Conservation (phyloP, 768 basidiomycete species). For the Russula dissimulans region DNA sequence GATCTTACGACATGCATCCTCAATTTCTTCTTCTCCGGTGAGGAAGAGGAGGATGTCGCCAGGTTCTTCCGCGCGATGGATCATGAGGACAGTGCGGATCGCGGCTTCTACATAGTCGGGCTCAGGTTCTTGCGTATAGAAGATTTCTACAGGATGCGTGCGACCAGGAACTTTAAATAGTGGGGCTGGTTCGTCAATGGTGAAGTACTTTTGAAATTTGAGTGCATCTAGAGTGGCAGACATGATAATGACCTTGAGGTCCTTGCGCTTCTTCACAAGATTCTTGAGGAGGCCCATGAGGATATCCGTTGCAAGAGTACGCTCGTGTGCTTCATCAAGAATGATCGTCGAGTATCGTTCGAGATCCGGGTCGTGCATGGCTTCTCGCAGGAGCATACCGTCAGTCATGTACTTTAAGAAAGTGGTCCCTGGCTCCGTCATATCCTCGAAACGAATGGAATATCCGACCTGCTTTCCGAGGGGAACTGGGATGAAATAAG, state of each 20-base stretch:
- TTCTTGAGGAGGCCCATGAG: constrained; percentile 93
- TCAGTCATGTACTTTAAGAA: constrained; percentile 99
- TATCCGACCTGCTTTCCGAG: constrained; percentile 96
- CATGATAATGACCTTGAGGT: constrained; percentile 98
- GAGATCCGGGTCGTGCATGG: constrained; percentile 91
- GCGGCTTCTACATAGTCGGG: constrained; percentile 96
- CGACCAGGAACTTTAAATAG: constrained; percentile 88
- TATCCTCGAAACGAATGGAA: constrained; percentile 96
- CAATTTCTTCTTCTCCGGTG: constrained; percentile 98
- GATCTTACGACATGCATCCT: constrained; percentile 91
- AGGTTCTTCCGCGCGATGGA: constrained; percentile 88
- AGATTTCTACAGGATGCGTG: constrained; percentile 93
- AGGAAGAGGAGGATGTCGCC: constrained; percentile 93
- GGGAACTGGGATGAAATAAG: constrained; percentile 44
- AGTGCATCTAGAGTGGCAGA: constrained; percentile 93
- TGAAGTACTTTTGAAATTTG: constrained; percentile 96
- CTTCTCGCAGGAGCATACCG: constrained; percentile 97
- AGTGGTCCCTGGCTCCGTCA: constrained; percentile 82
- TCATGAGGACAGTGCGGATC: constrained; percentile 93
- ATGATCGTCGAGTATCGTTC: constrained; percentile 94
- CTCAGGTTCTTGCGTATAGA: constrained; percentile 88
- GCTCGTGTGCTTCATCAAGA: constrained; percentile 97
- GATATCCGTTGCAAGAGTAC: constrained; percentile 95
- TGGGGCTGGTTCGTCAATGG: constrained; percentile 45
- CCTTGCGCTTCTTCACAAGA: constrained; percentile 67